Conservation (phyloP, 2,329 filamentous ascomycete species). For the Ophiostoma triangulosporum region DNA sequence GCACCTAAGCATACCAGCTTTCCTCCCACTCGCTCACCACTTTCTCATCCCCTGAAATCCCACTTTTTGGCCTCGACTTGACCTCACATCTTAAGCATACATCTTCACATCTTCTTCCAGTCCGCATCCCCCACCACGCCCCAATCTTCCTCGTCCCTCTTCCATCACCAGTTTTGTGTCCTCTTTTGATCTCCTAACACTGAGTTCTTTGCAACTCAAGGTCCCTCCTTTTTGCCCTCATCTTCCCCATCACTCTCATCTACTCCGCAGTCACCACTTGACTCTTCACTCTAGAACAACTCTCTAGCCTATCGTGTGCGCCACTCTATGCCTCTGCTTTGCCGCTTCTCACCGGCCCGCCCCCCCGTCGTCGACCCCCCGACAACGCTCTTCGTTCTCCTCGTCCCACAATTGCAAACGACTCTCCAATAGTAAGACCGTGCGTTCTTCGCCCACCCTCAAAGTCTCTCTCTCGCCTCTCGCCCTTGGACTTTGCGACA, state of each 20-base stretch:
- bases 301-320: too few relatives aligned
- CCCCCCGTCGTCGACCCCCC: neutral
- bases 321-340: neutral
- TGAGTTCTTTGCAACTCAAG: too few relatives aligned
- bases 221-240: too few relatives aligned
- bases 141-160: neutral
- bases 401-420: conserved; percentile 6
- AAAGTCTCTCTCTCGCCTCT: neutral
- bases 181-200: too few relatives aligned
- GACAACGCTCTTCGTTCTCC: neutral
- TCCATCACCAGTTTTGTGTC: neutral
- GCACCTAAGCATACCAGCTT: neutral
- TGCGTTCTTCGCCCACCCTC: neutral
- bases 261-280: neutral
- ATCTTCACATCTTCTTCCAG: neutral
- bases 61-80: neutral
- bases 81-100: neutral
- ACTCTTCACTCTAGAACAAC: too few relatives aligned
- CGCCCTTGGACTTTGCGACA: neutral
- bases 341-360: neutral
- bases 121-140: neutral
- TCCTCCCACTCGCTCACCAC: neutral
- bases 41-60: neutral
- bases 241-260: too few relatives aligned
- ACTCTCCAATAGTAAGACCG: conserved; percentile 20